These are phyloP conservation scores for Dichotomopilus funicola DNA, from an alignment of 2,329 filamentous ascomycete genomes.

Conservation along the genomic window DNA sequence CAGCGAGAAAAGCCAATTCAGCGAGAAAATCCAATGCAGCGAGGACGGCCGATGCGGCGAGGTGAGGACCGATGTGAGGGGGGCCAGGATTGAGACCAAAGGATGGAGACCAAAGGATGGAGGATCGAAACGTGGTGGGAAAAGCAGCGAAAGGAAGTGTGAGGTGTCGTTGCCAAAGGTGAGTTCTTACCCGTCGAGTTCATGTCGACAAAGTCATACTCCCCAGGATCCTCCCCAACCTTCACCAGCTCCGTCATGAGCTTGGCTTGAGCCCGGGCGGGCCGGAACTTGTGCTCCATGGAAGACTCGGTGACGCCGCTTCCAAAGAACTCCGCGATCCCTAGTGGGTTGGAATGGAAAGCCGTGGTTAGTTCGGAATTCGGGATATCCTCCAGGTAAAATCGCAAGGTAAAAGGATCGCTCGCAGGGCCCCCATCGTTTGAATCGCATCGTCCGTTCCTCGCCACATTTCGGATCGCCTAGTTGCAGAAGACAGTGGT, in stretches of 20 bases:
- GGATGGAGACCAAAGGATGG: too few relatives aligned
- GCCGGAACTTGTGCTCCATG: slow-evolving; percentile 47
- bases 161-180: neutral
- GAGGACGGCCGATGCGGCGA: too few relatives aligned
- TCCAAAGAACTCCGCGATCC: slow-evolving; percentile 35
- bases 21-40: too few relatives aligned
- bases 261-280: slow-evolving; percentile 37
- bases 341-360: slow-evolving; percentile 28
- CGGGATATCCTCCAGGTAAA: neutral
- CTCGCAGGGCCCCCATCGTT: neutral
- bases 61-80: too few relatives aligned
- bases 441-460: neutral
- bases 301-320: slow-evolving; percentile 32
- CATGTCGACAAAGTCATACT: slow-evolving; percentile 36
- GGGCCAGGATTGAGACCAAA: too few relatives aligned
- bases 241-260: slow-evolving; percentile 33
- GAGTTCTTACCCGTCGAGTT: slow-evolving; percentile 11
- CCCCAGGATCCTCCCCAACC: slow-evolving; percentile 36
- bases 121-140: neutral
- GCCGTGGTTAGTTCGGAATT: slow-evolving; percentile 16
- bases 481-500: neutral
- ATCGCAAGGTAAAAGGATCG: neutral
- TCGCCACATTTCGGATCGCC: too few relatives aligned
- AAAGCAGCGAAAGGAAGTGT: too few relatives aligned
- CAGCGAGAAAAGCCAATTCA: too few relatives aligned